A percentile compares a stretch with the other conserved stretches of the same genome.
Conservation (phyloP, 202 grass and related monocot species). For the Musa balbisiana region DNA sequence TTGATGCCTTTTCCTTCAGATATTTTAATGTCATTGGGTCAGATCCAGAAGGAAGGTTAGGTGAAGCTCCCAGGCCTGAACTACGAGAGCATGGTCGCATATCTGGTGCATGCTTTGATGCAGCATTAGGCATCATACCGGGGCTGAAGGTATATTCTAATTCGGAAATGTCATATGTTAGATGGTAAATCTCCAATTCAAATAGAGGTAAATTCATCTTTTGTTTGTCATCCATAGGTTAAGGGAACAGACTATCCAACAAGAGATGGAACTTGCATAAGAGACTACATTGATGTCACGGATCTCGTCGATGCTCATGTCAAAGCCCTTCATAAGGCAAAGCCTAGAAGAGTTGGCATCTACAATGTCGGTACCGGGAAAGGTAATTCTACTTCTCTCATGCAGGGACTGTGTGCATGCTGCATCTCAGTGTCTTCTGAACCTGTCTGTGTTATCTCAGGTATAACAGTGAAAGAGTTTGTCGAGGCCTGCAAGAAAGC, state of each 20-base stretch:
- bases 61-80: constrained; percentile 93
- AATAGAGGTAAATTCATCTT: not conserved
- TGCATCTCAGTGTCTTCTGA: not conserved
- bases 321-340: constrained; percentile 83
- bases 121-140: constrained; percentile 69
- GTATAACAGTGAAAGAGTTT: constrained; percentile 91
- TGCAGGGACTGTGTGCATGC: not conserved
- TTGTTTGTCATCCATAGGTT: constrained; percentile 28
- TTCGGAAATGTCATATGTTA: not conserved
- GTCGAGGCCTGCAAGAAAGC: constrained; percentile 89
- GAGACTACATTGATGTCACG: constrained; percentile 98
- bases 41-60: constrained; percentile 88
- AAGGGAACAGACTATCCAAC: constrained; percentile 87
- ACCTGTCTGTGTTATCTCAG: constrained; percentile 25
- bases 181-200: not conserved
- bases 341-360: constrained; percentile 70
- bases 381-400: constrained; percentile 34
- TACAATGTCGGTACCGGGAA: constrained; percentile 99
- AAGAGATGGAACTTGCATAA: constrained; percentile 85
- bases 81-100: constrained; percentile 92
- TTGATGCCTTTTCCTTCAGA: constrained; percentile 22
- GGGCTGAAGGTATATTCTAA: constrained; percentile 59
- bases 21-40: constrained; percentile 99
- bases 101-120: constrained; percentile 98
- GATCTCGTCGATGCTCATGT: constrained; percentile 98